Base-by-base conservation (phyloP, 345 rosid genomes). In the Melaleuca quinquenervia region DNA sequence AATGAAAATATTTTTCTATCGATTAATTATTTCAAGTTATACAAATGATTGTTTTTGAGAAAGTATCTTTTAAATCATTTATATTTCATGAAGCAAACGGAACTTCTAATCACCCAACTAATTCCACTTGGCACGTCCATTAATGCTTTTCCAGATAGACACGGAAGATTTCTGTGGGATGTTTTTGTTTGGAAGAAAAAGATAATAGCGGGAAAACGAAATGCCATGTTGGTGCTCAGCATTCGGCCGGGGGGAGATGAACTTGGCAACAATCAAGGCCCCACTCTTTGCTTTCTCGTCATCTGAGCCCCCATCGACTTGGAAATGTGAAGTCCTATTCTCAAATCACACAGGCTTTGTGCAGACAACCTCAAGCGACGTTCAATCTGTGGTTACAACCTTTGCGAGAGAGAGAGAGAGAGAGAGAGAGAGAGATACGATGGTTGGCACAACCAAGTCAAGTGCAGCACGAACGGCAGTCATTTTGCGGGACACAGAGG, bases 31-130 rank as follows among this genome's bases (percentile, higher is more conserved):
- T 62, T 62, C 41, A 27, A 27, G 21, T 50, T 50, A 50, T 15
- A 50, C 52, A 6, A 50, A 15, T 1, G 52, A 51, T 14, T 51
- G 14, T 12, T 51, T 51, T 51, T 13, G 6, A 12, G 6, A 51
- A 51, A 51, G 1, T 13, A 12, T 11, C 11, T 50, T 12, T 11
- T 15, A 50, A 60, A 13, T 27, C 1, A 64, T 64, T 60, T 1
- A 6, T 27, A 27, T 27, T 62, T 1, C 0, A 0, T 1, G 1
- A 27, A 14, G 13, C 41, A 7, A 14, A 62, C 6, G 16, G 75
- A 29, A 9, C 16, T 3, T 62, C 24, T 7, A 27, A 12, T n/a
- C 32, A 58, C 32, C 11, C 32, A 12, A n/a, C 1, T 1, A 27
- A 62, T 22, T 32, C 44, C 1, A 14, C 18, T 60, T 1, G 20